Evolutionary conservation across 768 basidiomycete species (phyloP), one percentile per base, ranked within the genome.

Genomic region (Naganishia vishniacii): DNA sequence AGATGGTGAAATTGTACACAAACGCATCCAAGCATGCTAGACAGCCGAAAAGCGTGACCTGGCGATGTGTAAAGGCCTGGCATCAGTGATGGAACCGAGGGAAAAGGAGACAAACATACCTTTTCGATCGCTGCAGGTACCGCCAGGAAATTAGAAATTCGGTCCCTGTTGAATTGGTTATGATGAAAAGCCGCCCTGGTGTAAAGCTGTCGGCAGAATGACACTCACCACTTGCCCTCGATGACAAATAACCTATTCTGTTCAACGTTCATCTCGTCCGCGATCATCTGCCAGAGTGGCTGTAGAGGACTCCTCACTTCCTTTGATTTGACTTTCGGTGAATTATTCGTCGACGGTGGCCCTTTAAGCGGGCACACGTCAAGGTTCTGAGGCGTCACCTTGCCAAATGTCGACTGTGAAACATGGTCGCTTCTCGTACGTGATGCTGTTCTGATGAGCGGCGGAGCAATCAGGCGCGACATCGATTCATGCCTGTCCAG

Each of bases 1-100:
- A 85, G 70, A 99, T 89, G 18, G 95, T 99, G 80, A 99, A 97
- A 0, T 90, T 93, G 78, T 98, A 95, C 0, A 99, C 83, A 79
- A 98, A 97, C 1, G 92, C 91, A 76, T 99, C 95, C 56, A 98
- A 82, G 77, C 95, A 99, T 40, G 98, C 83, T 28, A 95, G 80
- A 69, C 89, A 88, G 37, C 95, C 95, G 75, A 98, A 95, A 25
- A 87, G 81, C 58, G 95, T 86, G 20, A 93, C 89, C 92, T 94
- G 68, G 9, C 60, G 25, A 20, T 15, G 59, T 20, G 40, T 44
- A 5, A 12, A 8, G 42, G 42, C 7, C 34, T 37, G 34, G 15
- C 9, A 60, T 48, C 46, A 5, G 16, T 18, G n/a, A 45, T 44
- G 16, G 48, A 45, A 28, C 58, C 34, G 23, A 29, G 49, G 26